These are phyloP conservation scores for Moesziomyces aphidis DNA, from an alignment of 1,284 basidiomycete species.

Conservation along the genomic window DNA sequence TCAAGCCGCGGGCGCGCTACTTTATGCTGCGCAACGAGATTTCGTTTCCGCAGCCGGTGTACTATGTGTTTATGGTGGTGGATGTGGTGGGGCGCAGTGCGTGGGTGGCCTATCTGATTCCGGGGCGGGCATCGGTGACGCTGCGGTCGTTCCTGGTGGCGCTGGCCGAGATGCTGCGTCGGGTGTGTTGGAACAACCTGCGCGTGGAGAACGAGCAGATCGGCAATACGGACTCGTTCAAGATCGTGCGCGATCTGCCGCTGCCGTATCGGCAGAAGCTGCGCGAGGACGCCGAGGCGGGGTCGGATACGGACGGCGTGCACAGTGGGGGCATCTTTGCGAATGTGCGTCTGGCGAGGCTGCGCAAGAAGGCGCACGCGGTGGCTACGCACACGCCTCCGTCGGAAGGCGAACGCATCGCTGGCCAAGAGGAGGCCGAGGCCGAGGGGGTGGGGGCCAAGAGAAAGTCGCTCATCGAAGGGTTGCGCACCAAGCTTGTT, in stretches of 20 bases:
- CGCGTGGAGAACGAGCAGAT: slow-evolving; percentile 86
- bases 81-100: slow-evolving; percentile 82
- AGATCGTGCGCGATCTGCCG: slow-evolving; percentile 58
- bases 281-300: slow-evolving; percentile 2
- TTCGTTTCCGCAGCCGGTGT: slow-evolving; percentile 65
- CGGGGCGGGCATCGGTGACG: slow-evolving; percentile 71
- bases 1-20: slow-evolving; percentile 74
- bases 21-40: slow-evolving; percentile 81
- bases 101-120: slow-evolving; percentile 84
- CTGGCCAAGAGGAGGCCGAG: too few relatives aligned
- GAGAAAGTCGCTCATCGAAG: slow-evolving; percentile 19
- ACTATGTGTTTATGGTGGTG: slow-evolving; percentile 71
- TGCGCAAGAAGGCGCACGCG: slow-evolving; percentile 15
- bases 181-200: slow-evolving; percentile 91
- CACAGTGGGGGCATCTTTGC: slow-evolving; percentile 29
- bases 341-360: slow-evolving; percentile 16
- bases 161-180: slow-evolving; percentile 80
- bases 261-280: slow-evolving; percentile 50
- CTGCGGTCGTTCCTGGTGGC: slow-evolving; percentile 78
- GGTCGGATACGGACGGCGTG: neutral
- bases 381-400: neutral
- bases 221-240: slow-evolving; percentile 60
- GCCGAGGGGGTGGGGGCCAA: neutral
- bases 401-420: neutral
- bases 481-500: slow-evolving; percentile 28